These are phyloP conservation scores for Talaromyces ruber DNA, from an alignment of 495 filamentous ascomycete species.

Conservation along the genomic window DNA sequence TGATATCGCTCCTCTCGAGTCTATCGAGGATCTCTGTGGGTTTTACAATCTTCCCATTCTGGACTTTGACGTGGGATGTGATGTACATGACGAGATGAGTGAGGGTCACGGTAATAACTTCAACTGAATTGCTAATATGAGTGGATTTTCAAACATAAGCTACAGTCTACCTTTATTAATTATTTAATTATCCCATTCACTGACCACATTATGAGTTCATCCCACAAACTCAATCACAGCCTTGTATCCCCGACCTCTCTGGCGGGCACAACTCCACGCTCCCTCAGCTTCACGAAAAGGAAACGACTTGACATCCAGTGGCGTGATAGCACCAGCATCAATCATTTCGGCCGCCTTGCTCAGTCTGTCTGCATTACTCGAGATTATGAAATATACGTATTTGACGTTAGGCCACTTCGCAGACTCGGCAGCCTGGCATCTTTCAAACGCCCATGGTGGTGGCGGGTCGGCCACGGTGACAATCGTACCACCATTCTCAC, in stretches of 20 bases:
- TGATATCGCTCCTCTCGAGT: background rate
- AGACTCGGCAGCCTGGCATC: background rate
- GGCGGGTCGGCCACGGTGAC: background rate
- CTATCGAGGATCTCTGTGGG: background rate
- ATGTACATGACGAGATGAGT: background rate
- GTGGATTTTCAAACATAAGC: no score
- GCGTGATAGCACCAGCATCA: background rate
- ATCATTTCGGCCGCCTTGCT: background rate
- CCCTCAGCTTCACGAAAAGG: background rate
- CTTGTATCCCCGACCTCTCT: background rate
- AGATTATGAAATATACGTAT: background rate
- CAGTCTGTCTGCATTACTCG: background rate
- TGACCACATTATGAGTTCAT: background rate
- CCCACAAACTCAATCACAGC: background rate
- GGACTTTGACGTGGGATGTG: background rate
- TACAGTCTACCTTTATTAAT: background rate
- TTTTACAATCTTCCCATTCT: background rate
- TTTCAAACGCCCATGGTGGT: background rate
- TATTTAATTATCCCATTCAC: background rate
- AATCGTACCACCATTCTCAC: background rate
- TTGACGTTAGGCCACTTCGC: background rate
- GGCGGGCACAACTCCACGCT: background rate
- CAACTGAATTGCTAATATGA: background rate
- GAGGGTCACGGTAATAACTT: background rate
- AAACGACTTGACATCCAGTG: background rate